Evolutionary conservation across 192 early-diverging fungal genomes (phyloP).

Genomic region (Backusella tuberculispora): DNA sequence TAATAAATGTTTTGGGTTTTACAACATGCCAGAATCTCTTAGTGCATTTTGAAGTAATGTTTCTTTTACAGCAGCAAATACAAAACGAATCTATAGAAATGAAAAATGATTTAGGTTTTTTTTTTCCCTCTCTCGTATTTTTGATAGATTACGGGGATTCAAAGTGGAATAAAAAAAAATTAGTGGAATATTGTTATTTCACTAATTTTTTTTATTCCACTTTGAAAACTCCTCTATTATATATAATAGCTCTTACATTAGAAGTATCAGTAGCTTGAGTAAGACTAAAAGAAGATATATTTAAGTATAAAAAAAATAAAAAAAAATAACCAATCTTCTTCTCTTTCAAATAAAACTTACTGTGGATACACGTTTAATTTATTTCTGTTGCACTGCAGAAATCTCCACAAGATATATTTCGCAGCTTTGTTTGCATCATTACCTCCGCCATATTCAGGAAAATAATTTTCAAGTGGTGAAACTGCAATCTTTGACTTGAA

Average conservation of each 20-base stretch:
- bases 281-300: constrained; percentile 1
- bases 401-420: constrained; percentile 90
- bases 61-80: constrained; percentile 79
- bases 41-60: constrained; percentile 73
- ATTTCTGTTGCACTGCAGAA: constrained; percentile 86
- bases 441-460: constrained; percentile 82
- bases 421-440: constrained; percentile 82
- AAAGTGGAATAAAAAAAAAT: background rate
- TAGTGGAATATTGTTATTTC: no score
- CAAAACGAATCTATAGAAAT: constrained; percentile 58
- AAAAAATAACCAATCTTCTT: background rate
- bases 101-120: no score
- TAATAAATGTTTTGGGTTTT: constrained; percentile 11
- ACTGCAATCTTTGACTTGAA: constrained; percentile 73
- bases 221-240: no score
- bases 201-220: no score
- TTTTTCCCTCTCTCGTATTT: no score
- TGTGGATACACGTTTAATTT: constrained; percentile 86
- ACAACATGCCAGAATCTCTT: constrained; percentile 57
- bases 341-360: constrained; percentile 44
- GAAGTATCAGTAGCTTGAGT: constrained; percentile 21
- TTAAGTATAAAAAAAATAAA: background rate
- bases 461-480: constrained; percentile 73
- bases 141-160: background rate
- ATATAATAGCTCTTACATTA: constrained; percentile 9